Conservation (phyloP, 345 rosid species). For the Acer saccharum region DNA sequence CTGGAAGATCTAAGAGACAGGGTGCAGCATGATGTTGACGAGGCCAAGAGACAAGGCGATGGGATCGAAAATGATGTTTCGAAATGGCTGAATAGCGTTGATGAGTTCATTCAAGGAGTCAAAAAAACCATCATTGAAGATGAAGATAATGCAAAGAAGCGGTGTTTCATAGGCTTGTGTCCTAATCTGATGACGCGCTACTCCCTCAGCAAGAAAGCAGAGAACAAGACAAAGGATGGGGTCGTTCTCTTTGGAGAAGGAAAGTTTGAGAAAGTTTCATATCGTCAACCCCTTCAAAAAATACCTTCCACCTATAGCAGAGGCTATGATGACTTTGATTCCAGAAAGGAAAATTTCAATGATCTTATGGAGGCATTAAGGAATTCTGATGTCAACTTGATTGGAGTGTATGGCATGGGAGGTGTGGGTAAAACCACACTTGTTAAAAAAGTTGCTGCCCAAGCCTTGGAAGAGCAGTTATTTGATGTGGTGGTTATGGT, state of each 20-base stretch:
- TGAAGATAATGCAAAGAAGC: neutral
- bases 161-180: neutral
- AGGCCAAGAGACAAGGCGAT: neutral
- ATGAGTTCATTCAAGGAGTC: no score
- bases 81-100: neutral
- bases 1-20: neutral
- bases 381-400: neutral
- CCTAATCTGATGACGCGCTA: neutral
- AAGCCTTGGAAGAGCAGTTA: no score
- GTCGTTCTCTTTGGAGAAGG: neutral
- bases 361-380: conserved; percentile 1
- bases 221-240: neutral
- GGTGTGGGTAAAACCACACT: conserved; percentile 24
- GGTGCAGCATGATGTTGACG: neutral
- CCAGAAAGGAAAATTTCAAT: no score
- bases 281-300: neutral
- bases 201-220: neutral
- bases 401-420: conserved; percentile 15
- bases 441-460: conserved; percentile 5
- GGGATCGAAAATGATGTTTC: conserved; percentile 3
- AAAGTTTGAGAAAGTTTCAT: neutral
- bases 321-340: neutral
- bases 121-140: neutral
- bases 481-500: neutral
- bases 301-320: no score